Base-by-base conservation (phyloP, 75 land plant species). In the Sequoia sempervirens region DNA sequence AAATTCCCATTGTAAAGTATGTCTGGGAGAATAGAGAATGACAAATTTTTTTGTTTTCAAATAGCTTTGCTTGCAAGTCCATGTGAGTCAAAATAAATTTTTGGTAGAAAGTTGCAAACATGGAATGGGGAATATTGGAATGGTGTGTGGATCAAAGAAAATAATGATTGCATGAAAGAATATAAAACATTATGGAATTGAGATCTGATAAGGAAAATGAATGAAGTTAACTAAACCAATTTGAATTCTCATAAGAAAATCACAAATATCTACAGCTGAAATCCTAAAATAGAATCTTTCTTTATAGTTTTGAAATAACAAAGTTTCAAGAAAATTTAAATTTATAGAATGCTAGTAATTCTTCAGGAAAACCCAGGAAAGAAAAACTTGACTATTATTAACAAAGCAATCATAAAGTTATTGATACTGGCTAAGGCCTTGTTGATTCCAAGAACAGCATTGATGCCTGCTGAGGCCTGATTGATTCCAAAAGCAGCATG, bases 61-160 rank as follows among this genome's bases (percentile, higher is more conserved):
- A 61, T 36, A 37, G 14, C 40, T 37, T 73, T 74, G 38, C 17
- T 18, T 15, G 23, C 76, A 37, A 73, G 15, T 73, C 75, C 38
- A 14, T 37, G 36, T 14, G 75, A 73, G 4, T 73, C 36, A 15
- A 37, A 73, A 73, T 5, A 73, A 73, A 73, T 15, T 73, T 20
- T 36, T 30, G 36, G 20, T 74, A 74, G 76, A 83, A 83, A 26
- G 37, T 80, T 23, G 34, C 79, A 36, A 83, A 41, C 84, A 84
- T 84, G 80, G 84, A 81, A 43, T 61, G n/a, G 28, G n/a, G 66
- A 20, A 61, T 50, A 12, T 23, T 61, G 66, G 66, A 61, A 20
- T 26, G 66, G 66, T 20, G 8, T n/a, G 8, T 58, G 66, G 66
- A 5, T 1, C n/a, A 23, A 61, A 61, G 26, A 61, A 61, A 61